Evolutionary conservation across 2,329 filamentous ascomycete species (phyloP).

Genomic region (Chrysosphaeria jannelii): DNA sequence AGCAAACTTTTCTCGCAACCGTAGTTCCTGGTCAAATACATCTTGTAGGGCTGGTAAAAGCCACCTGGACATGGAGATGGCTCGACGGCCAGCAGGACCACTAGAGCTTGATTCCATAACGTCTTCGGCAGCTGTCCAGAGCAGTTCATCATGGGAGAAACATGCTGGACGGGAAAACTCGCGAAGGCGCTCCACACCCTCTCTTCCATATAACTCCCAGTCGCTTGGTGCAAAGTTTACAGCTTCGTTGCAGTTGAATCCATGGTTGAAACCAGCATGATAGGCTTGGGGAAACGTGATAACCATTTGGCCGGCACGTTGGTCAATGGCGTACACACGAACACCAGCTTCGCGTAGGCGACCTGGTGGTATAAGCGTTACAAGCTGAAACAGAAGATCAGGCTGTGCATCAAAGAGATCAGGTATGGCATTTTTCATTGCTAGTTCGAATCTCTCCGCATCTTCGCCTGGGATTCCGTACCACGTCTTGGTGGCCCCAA

Average conservation of each 20-base stretch:
- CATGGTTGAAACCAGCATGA: constrained; percentile 93
- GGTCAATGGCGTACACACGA: constrained; percentile 78
- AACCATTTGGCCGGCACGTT: constrained; percentile 82
- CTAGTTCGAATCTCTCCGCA: constrained; percentile 77
- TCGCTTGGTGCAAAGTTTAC: constrained; percentile 91
- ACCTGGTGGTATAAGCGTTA: constrained; percentile 83
- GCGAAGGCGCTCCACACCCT: constrained; percentile 62
- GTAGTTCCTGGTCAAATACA: constrained; percentile 14
- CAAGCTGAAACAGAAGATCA: constrained; percentile 82
- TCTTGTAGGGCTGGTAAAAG: constrained; percentile 61
- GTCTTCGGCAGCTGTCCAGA: constrained; percentile 66
- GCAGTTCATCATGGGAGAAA: constrained; percentile 85
- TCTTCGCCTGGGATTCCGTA: constrained; percentile 90
- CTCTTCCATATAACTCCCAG: constrained; percentile 78
- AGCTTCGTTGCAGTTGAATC: constrained; percentile 96
- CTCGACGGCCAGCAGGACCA: constrained; percentile 20
- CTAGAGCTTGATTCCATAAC: constrained; percentile 22
- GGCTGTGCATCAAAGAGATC: constrained; percentile 94
- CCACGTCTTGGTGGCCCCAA: constrained; percentile 96
- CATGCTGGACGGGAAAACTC: constrained; percentile 76
- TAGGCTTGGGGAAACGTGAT: constrained; percentile 94
- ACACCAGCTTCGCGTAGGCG: constrained; percentile 83
- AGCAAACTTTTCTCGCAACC: not conserved
- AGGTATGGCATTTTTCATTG: constrained; percentile 83
- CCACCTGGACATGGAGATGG: constrained; percentile 85